Conservation (phyloP, 495 filamentous ascomycete species). For the Hyphodiscus hymeniophilus region DNA sequence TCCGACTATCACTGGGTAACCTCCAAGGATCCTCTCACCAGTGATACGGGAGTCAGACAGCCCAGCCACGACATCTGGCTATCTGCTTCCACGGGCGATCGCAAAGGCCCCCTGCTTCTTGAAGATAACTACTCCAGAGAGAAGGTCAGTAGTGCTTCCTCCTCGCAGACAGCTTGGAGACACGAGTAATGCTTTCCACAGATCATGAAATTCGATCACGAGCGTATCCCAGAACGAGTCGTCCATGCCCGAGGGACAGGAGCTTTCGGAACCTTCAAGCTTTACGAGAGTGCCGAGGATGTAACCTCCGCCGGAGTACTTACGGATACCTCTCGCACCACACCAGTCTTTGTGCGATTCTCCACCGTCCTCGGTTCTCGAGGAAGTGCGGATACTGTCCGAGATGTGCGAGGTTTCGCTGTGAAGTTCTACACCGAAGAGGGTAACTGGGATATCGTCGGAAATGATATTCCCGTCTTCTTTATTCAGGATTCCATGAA, state of each 20-base stretch:
- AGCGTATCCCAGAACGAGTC: conserved; percentile 81
- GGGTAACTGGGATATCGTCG: conserved; percentile 55
- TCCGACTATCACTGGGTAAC: conserved; percentile 16
- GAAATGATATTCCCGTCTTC: conserved; percentile 60
- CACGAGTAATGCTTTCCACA: conserved; percentile 27
- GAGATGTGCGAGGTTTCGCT: conserved; percentile 77
- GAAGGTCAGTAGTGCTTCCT: conserved; percentile 42
- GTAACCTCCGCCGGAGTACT: conserved; percentile 64
- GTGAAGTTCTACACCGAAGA: conserved; percentile 66
- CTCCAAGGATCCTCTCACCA: conserved; percentile 42
- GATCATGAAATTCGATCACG: conserved; percentile 79
- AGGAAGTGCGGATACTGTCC: conserved; percentile 72
- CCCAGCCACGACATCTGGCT: conserved; percentile 74
- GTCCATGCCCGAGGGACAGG: conserved; percentile 81
- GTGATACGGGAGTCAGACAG: conserved; percentile 73
- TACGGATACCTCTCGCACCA: conserved; percentile 71
- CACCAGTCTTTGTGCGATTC: conserved; percentile 74
- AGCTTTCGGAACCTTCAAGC: conserved; percentile 76
- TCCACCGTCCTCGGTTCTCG: conserved; percentile 74
- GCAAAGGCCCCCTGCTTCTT: conserved; percentile 65
- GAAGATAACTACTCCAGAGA: conserved; percentile 76
- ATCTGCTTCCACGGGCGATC: conserved; percentile 47
- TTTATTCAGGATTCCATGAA: conserved; percentile 69
- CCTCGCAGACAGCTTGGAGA: background rate
- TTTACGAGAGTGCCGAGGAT: conserved; percentile 61